phyloP scores from a whole-genome alignment of 495 filamentous ascomycete species.

The Terfezia claveryi region DNA sequence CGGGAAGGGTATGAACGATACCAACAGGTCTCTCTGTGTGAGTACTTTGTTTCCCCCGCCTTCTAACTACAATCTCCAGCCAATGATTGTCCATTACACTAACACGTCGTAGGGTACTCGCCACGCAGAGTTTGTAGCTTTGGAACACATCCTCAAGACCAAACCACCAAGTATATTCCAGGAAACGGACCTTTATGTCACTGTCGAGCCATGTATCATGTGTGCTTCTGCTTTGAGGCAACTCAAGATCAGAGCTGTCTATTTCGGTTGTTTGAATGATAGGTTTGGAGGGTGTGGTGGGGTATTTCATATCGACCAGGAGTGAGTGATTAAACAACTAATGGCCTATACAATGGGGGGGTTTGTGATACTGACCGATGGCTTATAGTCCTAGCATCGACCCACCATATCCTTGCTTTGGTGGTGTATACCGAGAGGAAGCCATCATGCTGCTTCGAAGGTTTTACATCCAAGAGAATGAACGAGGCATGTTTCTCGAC shows the following conservation, averaged over 20 bases:
- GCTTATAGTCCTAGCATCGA: constrained; percentile 1
- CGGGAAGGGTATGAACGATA: constrained; percentile 82
- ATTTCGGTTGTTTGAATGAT: constrained; percentile 87
- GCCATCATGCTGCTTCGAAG: constrained; percentile 74
- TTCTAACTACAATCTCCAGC: not conserved
- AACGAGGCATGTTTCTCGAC: constrained; percentile 35
- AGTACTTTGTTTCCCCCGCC: constrained; percentile 25
- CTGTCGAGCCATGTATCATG: constrained; percentile 96
- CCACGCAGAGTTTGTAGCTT: constrained; percentile 81
- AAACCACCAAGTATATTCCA: constrained; percentile 38
- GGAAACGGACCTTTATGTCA: constrained; percentile 74
- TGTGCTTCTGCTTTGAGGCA: constrained; percentile 84
- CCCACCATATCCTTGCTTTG: constrained; percentile 18
- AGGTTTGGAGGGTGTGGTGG: constrained; percentile 90
- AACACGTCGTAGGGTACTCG: constrained; percentile 45
- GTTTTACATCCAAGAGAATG: constrained; percentile 95
- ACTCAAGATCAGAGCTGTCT: constrained; percentile 58
- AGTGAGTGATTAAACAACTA: constrained; percentile 24
- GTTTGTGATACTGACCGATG: constrained; percentile 11
- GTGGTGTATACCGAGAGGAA: constrained; percentile 66
- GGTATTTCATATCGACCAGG: constrained; percentile 64
- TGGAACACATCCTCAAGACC: constrained; percentile 36
- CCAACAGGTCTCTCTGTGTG: constrained; percentile 50
- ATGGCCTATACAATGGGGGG: constrained; percentile 12
- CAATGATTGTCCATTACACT: not conserved